These are phyloP conservation scores for Ettlia oleoabundans DNA, from an alignment of 139 green algal species.

Conservation along the genomic window DNA sequence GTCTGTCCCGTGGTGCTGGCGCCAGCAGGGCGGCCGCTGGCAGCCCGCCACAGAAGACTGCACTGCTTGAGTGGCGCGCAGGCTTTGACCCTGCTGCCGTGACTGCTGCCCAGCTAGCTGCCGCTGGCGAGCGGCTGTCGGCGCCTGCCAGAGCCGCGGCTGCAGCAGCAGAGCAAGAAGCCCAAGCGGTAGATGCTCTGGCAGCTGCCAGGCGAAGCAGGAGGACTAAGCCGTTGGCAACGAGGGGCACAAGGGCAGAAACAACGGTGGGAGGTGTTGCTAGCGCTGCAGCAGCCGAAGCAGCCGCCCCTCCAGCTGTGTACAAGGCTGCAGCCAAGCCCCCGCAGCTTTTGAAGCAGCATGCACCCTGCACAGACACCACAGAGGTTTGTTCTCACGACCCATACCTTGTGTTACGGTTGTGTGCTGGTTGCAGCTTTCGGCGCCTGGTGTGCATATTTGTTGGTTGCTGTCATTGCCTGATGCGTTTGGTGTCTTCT, in stretches of 20 bases:
- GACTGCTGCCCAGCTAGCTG: not conserved
- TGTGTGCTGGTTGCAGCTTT: too few species aligned
- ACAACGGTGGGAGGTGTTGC: too few species aligned
- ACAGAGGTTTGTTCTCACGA: too few species aligned
- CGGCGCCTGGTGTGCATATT: too few species aligned
- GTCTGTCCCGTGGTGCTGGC: too few species aligned
- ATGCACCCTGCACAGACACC: constrained; percentile 55
- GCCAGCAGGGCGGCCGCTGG: too few species aligned
- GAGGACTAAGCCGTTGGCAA: not conserved
- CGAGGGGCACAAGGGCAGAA: not conserved
- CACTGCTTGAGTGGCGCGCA: constrained; percentile 8
- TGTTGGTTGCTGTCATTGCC: too few species aligned
- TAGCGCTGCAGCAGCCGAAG: not conserved
- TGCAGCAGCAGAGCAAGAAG: not conserved
- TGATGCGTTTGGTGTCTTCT: too few species aligned
- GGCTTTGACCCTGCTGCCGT: constrained; percentile 6
- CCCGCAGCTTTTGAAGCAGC: constrained; percentile 50
- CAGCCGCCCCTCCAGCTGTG: not conserved
- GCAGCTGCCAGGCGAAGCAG: not conserved
- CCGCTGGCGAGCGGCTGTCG: not conserved
- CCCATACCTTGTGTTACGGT: too few species aligned
- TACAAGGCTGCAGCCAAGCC: constrained; percentile 21
- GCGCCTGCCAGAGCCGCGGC: not conserved
- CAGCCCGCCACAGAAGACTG: too few species aligned
- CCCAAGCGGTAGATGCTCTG: constrained; percentile 1